phyloP scores from a whole-genome alignment of 129 eudicot species.

The Helianthus tuberosus region DNA sequence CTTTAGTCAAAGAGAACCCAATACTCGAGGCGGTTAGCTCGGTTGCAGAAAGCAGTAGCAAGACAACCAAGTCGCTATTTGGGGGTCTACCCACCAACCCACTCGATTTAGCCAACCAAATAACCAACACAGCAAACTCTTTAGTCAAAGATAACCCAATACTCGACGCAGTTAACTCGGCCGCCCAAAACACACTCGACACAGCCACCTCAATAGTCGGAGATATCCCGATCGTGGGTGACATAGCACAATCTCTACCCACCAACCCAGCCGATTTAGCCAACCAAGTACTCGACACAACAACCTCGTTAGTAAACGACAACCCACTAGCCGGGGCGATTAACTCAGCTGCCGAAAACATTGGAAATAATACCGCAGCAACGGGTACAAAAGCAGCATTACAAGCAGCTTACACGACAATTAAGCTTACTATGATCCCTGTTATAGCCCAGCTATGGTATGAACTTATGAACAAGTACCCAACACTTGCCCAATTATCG shows the following conservation, averaged over 20 bases:
- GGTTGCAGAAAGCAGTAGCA: constrained; percentile 18
- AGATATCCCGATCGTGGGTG: constrained; percentile 23
- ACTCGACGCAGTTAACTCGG: constrained; percentile 31
- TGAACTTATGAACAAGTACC: constrained; percentile 37
- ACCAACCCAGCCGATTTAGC: constrained; percentile 16
- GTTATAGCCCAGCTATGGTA: constrained; percentile 55
- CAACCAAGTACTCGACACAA: neutral
- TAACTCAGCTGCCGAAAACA: constrained; percentile 25
- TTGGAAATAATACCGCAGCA: constrained; percentile 37
- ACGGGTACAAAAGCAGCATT: constrained; percentile 52
- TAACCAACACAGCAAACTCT: constrained; percentile 15
- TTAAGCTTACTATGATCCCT: constrained; percentile 36
- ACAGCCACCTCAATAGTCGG: constrained; percentile 18
- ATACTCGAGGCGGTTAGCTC: constrained; percentile 34
- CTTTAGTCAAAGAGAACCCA: constrained; percentile 18
- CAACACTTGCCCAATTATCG: constrained; percentile 38
- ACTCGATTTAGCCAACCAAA: constrained; percentile 3
- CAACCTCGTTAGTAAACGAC: constrained; percentile 10
- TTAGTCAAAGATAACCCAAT: constrained; percentile 18
- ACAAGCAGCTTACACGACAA: constrained; percentile 37
- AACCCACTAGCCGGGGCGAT: constrained; percentile 31
- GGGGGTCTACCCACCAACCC: constrained; percentile 24
- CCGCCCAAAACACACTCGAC: constrained; percentile 21
- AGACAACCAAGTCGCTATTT: constrained; percentile 20
- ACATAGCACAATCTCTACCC: constrained; percentile 17